Evolutionary conservation across 148 eudicot species (phyloP), one percentile per base, ranked within the genome.

Genomic region (Rhododendron henanense): DNA sequence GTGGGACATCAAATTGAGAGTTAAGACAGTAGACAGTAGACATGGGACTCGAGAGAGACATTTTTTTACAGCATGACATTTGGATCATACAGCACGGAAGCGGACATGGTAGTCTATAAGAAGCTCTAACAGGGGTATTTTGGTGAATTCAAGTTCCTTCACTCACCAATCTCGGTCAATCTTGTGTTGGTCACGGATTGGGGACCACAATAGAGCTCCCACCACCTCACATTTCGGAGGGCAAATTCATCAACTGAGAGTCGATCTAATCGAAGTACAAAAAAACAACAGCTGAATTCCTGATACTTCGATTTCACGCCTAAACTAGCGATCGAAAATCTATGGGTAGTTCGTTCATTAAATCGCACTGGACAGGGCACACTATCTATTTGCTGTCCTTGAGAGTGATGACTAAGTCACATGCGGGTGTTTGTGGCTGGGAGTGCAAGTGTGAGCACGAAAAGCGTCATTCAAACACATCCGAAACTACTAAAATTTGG

Each of bases 151-250:
- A 65, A 63, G 47, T 25, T 28, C 31, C 50, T 16, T 9, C 37
- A 16, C 78, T 53, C 77, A 13, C 33, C 23, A 79, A 63, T 18
- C 31, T 85, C 13, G 37, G 37, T 21, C 53, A 59, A 59, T 19
- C 14, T 65, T n/a, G 33, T 65, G 31, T 25, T 57, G 10, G 55
- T 78, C n/a, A 35, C 6, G 79, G 75, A 13, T 28, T 7, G 57
- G 86, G 35, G 82, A 85, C 82, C 86, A 76, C 41, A 61, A 19
- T 15, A 6, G 45, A 25, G 16, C 65, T 25, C 10, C 35, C 44
- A 39, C 63, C 39, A 63, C 87, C 87, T 78, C 87, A 79, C 67
- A 78, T 23, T 57, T 44, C 6, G 71, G 83, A 45, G 81, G 77
- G 45, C 76, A 79, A 10, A 44, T 47, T 45, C 53, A 35, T 78